Percentiles rank a stretch among this genome's conserved stretches.
Evolutionary conservation across 768 basidiomycete genomes (phyloP).

Genomic region (Boletus vinaceobasis): DNA sequence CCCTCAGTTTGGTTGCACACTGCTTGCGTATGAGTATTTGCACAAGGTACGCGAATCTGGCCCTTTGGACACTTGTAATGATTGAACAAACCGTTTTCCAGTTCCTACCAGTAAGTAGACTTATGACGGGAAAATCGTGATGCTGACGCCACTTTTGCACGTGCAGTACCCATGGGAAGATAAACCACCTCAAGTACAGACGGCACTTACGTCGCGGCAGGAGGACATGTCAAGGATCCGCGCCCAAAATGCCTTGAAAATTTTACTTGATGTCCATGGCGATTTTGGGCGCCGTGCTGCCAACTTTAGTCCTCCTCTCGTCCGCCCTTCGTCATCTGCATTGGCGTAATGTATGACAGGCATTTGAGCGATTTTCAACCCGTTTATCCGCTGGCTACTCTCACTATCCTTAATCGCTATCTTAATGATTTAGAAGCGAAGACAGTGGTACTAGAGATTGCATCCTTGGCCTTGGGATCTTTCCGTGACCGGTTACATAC

Average conservation of each 20-base stretch:
- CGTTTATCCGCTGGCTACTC: background rate
- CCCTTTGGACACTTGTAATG: background rate
- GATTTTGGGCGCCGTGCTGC: constrained; percentile 71
- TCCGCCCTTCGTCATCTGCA: constrained; percentile 17
- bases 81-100: constrained; percentile 9
- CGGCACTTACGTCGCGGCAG: constrained; percentile 61
- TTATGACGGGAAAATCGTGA: background rate
- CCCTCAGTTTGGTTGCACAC: constrained; percentile 92
- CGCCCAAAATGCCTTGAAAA: constrained; percentile 93
- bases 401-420: constrained; percentile 16
- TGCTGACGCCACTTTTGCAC: constrained; percentile 2
- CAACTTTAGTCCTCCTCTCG: constrained; percentile 27
- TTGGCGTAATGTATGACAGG: constrained; percentile 14
- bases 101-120: constrained; percentile 32
- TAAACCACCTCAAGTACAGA: constrained; percentile 64
- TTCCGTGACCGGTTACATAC: constrained; percentile 4
- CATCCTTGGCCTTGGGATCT: constrained; percentile 1
- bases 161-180: constrained; percentile 80
- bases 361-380: background rate
- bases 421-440: constrained; percentile 15
- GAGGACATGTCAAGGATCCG: constrained; percentile 87
- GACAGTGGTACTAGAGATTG: constrained; percentile 10
- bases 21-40: constrained; percentile 75
- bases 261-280: constrained; percentile 85
- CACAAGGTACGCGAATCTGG: constrained; percentile 49